Evolutionary conservation across 768 basidiomycete species (phyloP).

Genomic region (Ramaria sp.): DNA sequence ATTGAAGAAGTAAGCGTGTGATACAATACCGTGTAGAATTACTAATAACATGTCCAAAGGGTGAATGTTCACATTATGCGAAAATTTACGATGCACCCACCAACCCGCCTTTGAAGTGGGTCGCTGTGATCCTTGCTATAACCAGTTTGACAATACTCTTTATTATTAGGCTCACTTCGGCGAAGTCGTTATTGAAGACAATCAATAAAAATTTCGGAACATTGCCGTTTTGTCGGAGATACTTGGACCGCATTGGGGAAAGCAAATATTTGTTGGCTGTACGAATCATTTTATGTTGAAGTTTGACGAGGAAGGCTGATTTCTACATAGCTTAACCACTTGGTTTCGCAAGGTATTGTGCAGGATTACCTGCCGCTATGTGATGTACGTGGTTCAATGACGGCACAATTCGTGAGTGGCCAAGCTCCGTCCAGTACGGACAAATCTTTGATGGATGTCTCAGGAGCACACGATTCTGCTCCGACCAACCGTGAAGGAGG

Average conservation of each 20-base stretch:
- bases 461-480: slow-evolving; percentile 82
- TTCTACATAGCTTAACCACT: slow-evolving; percentile 60
- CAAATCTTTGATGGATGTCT: too few species aligned
- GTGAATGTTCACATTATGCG: slow-evolving; percentile 92
- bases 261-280: slow-evolving; percentile 89
- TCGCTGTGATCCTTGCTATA: slow-evolving; percentile 2
- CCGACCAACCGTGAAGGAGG: slow-evolving; percentile 76
- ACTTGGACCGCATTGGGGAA: slow-evolving; percentile 87
- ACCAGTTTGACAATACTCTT: background rate
- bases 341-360: slow-evolving; percentile 83
- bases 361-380: slow-evolving; percentile 88
- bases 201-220: slow-evolving; percentile 94
- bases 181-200: slow-evolving; percentile 73
- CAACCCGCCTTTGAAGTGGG: slow-evolving; percentile 58
- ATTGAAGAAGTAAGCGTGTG: slow-evolving; percentile 52
- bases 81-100: slow-evolving; percentile 56
- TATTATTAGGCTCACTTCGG: slow-evolving; percentile 55
- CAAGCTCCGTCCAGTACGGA: background rate
- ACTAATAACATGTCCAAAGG: slow-evolving; percentile 34
- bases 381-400: slow-evolving; percentile 80
- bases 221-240: slow-evolving; percentile 89
- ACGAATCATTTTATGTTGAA: slow-evolving; percentile 17
- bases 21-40: background rate
- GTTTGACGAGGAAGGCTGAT: background rate
- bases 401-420: slow-evolving; percentile 74